Base-by-base conservation (phyloP, 495 filamentous ascomycete species). In the Elaphomyces granulatus region DNA sequence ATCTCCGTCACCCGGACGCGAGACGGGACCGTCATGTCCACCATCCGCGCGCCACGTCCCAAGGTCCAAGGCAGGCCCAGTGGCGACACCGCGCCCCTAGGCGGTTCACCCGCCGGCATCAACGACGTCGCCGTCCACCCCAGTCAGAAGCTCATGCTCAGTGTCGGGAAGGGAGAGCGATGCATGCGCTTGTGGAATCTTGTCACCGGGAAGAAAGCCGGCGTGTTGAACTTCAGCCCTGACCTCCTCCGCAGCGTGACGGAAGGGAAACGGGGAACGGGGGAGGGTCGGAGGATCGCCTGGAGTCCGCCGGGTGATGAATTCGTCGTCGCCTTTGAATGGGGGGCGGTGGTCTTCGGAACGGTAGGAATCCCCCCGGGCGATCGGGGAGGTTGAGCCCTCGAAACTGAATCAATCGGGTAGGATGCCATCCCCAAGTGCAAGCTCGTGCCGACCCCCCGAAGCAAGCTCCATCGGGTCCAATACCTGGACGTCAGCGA, bases 91-190 rank as follows among this genome's bases (percentile, higher is more conserved):
- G 85, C 85, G 1, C 78, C 75, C 10, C 64, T 75, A n/a, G 90
- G 83, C 8, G 83, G 75, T 9, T 72, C 77, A n/a, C 86, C 87
- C 2, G 69, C 77, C n/a, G 90, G 90, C 9, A 74, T 99, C 34
- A 96, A 94, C 51, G 86, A 87, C 53, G 85, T 96, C 62, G 87
- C 92, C 8, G 77, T 96, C 3, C 92, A 99, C 51, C 92, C 90
- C 2, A 87, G 80, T 59, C 83, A 87, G 72, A 96, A 95, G 64
- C 71, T 99, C 38, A 90, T 94, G 77, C 70, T 99, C 34, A 87
- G 75, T 49, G 87, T 96, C 3, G 77, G 81, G 19, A 81, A 77
- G 44, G 87, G 87, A 31, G 92, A 96, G 66, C 72, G 75, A 38
- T 86, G 76, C 49, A 87, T 99, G 81, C 66, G 90, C 45, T 63